Evolutionary conservation across 2,329 filamentous ascomycete genomes (phyloP).

Genomic region (Ascochyta pisi): DNA sequence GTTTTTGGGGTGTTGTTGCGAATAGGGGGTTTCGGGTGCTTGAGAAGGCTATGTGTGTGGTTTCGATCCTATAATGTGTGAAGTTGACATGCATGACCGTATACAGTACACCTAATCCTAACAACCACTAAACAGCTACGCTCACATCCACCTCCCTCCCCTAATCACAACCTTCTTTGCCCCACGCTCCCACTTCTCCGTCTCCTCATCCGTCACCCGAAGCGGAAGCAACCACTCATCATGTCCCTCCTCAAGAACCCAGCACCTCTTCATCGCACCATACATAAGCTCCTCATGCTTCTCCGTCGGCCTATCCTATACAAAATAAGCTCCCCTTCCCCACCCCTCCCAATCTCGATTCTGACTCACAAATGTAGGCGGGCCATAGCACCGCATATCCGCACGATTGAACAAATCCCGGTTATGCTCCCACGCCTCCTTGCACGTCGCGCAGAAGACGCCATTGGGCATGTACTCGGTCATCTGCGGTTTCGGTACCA

Average conservation of each 20-base stretch:
- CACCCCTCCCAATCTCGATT: neutral
- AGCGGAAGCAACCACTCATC: constrained; percentile 15
- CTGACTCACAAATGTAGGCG: constrained; percentile 1
- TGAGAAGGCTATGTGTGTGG: no score
- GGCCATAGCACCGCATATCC: constrained; percentile 12
- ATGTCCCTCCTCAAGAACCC: neutral
- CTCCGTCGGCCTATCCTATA: neutral
- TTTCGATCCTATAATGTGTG: no score
- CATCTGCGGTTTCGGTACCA: constrained; percentile 5
- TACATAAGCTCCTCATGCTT: constrained; percentile 10
- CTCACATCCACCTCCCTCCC: neutral
- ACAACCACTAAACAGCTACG: no score
- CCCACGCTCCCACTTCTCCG: neutral
- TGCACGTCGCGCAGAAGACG: constrained; percentile 8
- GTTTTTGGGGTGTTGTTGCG: no score
- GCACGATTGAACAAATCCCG: constrained; percentile 6
- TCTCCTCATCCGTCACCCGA: neutral
- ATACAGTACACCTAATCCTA: no score
- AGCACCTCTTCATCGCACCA: constrained; percentile 8
- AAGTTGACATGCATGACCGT: no score
- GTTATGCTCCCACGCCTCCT: constrained; percentile 10
- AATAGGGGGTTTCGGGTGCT: no score
- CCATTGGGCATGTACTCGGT: constrained; percentile 2
- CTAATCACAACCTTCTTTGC: neutral
- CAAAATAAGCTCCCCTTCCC: neutral